phyloP scores from a whole-genome alignment of 306 rosid species.

The Castanea crenata region DNA sequence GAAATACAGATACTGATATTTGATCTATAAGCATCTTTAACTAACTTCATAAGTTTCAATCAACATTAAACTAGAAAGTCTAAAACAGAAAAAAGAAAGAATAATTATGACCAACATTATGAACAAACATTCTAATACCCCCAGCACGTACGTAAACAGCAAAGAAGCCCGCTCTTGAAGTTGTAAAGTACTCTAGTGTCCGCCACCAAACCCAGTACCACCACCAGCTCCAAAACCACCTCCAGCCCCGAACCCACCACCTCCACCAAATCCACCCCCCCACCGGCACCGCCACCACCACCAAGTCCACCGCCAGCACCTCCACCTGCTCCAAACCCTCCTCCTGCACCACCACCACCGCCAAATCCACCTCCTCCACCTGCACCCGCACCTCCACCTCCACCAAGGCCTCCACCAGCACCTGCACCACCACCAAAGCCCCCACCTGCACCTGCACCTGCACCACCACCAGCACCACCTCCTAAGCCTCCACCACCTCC shows the following conservation, averaged over 20 bases:
- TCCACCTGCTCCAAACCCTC: conserved; percentile 24
- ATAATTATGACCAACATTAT: not conserved
- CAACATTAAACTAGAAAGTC: not conserved
- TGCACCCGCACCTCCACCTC: conserved; percentile 18
- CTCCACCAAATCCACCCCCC: conserved; percentile 28
- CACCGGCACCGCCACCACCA: conserved; percentile 34
- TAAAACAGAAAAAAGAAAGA: not conserved
- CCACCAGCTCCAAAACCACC: conserved; percentile 2
- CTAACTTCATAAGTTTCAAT: not conserved
- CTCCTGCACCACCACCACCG: conserved; percentile 24
- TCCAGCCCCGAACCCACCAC: conserved; percentile 25
- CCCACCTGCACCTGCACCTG: conserved; percentile 14
- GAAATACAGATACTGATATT: not conserved
- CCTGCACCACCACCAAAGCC: conserved; percentile 21
- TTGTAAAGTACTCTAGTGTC: not conserved
- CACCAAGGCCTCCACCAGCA: conserved; percentile 25
- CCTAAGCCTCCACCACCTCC: conserved; percentile 27
- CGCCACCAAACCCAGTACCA: conserved; percentile 18
- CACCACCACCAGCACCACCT: conserved; percentile 28
- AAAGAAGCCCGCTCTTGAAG: too few relatives aligned
- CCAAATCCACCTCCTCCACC: conserved; percentile 29
- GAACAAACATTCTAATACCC: not conserved
- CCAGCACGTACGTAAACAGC: not conserved
- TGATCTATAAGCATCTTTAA: not conserved
- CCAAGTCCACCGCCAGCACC: conserved; percentile 33